Conservation (phyloP, 192 early-diverging fungal genomes). For the Backusella liffmaniae region DNA sequence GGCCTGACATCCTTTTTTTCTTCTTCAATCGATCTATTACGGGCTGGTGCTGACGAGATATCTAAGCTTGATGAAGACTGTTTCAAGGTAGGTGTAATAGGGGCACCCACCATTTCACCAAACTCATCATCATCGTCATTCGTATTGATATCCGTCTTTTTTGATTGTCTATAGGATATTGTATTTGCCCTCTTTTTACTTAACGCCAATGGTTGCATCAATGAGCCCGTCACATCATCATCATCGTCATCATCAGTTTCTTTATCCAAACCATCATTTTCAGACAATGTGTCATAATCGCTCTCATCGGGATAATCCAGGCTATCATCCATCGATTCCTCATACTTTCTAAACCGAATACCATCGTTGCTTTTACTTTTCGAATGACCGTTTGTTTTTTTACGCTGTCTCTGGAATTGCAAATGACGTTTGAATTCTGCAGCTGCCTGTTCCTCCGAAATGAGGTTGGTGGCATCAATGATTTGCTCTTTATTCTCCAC, state of each 20-base stretch:
- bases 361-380: background rate
- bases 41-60: background rate
- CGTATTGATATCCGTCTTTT: background rate
- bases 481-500: background rate
- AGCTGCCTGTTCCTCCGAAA: constrained; percentile 12
- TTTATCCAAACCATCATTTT: background rate
- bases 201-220: background rate
- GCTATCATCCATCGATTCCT: constrained; percentile 2
- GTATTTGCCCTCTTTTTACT: constrained; percentile 4
- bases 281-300: background rate
- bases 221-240: background rate
- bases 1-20: background rate
- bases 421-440: constrained; percentile 15
- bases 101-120: constrained; percentile 10
- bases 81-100: background rate
- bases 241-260: background rate
- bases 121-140: constrained; percentile 7
- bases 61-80: background rate
- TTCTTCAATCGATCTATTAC: background rate
- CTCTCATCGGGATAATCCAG: constrained; percentile 15
- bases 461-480: background rate
- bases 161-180: background rate
- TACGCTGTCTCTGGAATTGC: constrained; percentile 6
- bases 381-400: background rate
- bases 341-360: constrained; percentile 11